Evolutionary conservation across 495 filamentous ascomycete genomes (phyloP), one percentile per base, ranked within the genome.

Genomic region (Astrothelium subdiscretum): DNA sequence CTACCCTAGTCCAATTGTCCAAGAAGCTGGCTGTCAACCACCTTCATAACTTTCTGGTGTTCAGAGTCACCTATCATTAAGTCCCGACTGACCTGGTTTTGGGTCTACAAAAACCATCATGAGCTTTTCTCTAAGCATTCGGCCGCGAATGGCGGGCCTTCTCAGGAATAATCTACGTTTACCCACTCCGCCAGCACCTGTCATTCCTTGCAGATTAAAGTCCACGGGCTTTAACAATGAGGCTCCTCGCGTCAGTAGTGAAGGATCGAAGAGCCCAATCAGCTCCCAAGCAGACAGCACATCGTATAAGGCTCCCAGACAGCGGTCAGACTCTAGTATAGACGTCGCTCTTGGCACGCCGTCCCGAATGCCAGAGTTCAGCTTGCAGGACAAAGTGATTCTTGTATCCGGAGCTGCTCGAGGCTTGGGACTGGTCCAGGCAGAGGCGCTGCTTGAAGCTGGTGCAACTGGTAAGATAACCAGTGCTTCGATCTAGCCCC

Each of bases 381-480:
- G 79, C 71, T 80, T 96, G 66, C 79, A 80, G 26, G 85, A 84
- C 71, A 91, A 87, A 68, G 87, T 95, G 8, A 79, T 95, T 38
- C 69, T 88, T 31, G 85, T 96, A 5, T 89, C 88, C 1, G 91
- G 91, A 31, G 91, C 82, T 60, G 91, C 83, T 2, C 83, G 88
- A 63, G 91, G 91, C 0, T 76, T 95, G 20, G 90, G 90, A 57
- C 74, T 96, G 18, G 85, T 84, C 10, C 88, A 91, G 70, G 86
- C 88, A 52, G 85, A 91, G 69, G 89, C 86, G 10, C 75, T 92
- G n/a, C 75, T 92, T 22, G 88, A 91, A 74, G 88, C 88, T 18
- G 89, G 89, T 31, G 89, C 88, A 26, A 87, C 73, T 40, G 84
- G 71, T 65, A 48, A 31, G 61, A 26, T 3, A 8, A 27, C 48